phyloP scores from a whole-genome alignment of 2,329 filamentous ascomycete genomes.

The Sporothrix brasiliensis region DNA sequence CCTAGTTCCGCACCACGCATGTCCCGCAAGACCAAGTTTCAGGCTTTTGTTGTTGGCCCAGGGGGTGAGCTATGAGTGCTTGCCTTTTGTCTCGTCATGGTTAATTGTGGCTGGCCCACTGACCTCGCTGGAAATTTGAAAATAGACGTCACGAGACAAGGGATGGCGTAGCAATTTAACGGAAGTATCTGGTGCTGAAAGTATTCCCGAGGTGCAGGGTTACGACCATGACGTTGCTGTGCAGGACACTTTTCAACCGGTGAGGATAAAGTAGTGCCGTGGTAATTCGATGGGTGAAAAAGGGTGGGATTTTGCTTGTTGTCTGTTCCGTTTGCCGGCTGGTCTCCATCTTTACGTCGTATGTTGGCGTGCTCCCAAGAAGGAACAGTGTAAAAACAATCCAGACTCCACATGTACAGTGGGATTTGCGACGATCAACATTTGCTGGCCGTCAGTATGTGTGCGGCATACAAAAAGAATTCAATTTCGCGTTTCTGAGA shows the following conservation, averaged over 20 bases:
- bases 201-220: slow-evolving; percentile 24
- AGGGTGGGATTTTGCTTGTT: not conserved
- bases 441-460: not conserved
- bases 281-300: not conserved
- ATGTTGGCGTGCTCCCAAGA: not conserved
- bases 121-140: not conserved
- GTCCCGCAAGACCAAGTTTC: slow-evolving; percentile 25
- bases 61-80: not conserved
- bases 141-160: not conserved
- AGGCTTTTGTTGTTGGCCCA: slow-evolving; percentile 23
- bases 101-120: too few species aligned
- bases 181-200: slow-evolving; percentile 11
- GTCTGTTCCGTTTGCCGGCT: not conserved
- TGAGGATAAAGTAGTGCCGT: slow-evolving; percentile 5
- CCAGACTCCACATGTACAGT: not conserved
- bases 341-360: not conserved
- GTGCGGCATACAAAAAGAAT: too few species aligned
- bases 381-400: slow-evolving; percentile 11
- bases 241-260: slow-evolving; percentile 6
- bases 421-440: slow-evolving; percentile 2
- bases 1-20: slow-evolving; percentile 1
- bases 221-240: slow-evolving; percentile 17
- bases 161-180: not conserved
- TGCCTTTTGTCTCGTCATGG: too few species aligned
- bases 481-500: not conserved